phyloP scores from a whole-genome alignment of 768 basidiomycete species.

The Termitomyces sp. region DNA sequence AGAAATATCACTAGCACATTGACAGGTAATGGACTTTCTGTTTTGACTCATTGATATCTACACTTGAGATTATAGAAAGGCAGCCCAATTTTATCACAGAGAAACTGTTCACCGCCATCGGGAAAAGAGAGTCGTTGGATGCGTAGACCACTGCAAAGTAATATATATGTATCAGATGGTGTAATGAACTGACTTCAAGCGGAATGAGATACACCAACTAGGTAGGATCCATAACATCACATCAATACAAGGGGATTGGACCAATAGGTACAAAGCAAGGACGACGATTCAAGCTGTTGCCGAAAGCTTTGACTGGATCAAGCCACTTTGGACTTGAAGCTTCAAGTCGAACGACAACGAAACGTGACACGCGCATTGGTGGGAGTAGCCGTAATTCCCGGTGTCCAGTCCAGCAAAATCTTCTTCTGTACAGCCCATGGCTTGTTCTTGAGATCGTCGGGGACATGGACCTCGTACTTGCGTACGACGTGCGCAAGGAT shows the following conservation, averaged over 20 bases:
- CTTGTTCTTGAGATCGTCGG: conserved; percentile 26
- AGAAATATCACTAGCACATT: neutral
- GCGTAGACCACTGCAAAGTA: neutral
- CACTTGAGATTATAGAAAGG: too few species aligned
- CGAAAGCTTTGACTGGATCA: neutral
- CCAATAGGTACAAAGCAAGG: neutral
- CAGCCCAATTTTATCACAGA: too few species aligned
- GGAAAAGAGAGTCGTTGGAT: too few species aligned
- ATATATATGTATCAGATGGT: neutral
- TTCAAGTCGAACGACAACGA: conserved; percentile 5
- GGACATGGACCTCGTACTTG: conserved; percentile 36
- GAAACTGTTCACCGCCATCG: too few species aligned
- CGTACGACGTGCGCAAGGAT: conserved; percentile 41
- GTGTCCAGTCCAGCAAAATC: conserved; percentile 31
- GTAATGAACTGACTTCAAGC: neutral
- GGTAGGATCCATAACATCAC: neutral
- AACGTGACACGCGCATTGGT: conserved; percentile 21
- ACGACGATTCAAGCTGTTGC: neutral
- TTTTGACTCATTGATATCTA: too few species aligned
- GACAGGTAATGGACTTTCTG: too few species aligned
- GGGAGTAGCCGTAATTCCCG: conserved; percentile 32
- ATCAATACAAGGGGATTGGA: too few species aligned
- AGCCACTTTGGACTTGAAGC: neutral
- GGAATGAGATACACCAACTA: too few species aligned
- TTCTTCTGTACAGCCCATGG: conserved; percentile 29